Base-by-base conservation (phyloP, 371 early-diverging fungal species). In the Mucor velutinosus region DNA sequence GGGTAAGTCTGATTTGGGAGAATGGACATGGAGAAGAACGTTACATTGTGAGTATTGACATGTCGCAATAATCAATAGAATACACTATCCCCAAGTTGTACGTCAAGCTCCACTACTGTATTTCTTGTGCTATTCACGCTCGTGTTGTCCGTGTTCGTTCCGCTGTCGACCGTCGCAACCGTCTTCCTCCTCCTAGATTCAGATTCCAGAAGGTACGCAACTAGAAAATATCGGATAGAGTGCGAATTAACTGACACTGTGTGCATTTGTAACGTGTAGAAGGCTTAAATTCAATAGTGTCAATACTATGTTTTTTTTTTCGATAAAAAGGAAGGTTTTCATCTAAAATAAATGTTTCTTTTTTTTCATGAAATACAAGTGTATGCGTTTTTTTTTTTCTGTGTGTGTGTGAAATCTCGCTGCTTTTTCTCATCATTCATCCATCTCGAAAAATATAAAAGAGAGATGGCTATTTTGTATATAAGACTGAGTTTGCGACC, bases 111-210 rank as follows among this genome's bases (percentile, higher is more conserved):
- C 95, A 95, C 79, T 95, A 97, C 92, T 99, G 99, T 84, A 86
- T 99, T 70, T 95, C 97, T 62, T 99, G 99, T 89, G 99, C 99
- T 65, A 97, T 99, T 78, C 99, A 99, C 92, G 84, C 93, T 72
- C 93, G 94, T 82, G 90, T 97, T 65, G 99, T 99, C 71, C 95
- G 97, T 87, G 97, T 97, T 51, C 94, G 99, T 80, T 95, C 96
- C 75, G 84, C 86, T 69, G 88, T 78, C 43, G 94, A 89, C 73
- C 94, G 99, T 80, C 93, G 96, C 80, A 93, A 90, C 89, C 93
- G 99, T 82, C 87, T 90, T 78, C 96, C 97, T 72, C 98, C 98
- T 73, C 91, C 86, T 71, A 90, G 95, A 77, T 90, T 93, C 89
- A 85, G 90, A 75, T 93, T 92, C 90, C 89, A 90, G 66, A 84